Conservation (phyloP, 2,329 filamentous ascomycete species). For the Sporothrix pseudoabietina region DNA sequence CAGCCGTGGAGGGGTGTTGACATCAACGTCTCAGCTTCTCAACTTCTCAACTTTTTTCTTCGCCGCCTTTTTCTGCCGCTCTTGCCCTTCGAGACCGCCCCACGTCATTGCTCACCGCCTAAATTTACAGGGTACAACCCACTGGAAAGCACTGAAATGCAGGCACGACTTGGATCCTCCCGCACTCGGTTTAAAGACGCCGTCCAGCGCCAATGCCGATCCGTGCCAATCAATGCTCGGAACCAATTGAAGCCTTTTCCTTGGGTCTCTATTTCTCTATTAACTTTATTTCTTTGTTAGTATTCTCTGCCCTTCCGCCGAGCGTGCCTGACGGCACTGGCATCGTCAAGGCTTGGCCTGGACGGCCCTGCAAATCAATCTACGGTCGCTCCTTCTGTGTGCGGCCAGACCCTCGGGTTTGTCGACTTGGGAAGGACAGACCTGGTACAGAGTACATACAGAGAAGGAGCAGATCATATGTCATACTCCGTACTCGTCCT, state of each 20-base stretch:
- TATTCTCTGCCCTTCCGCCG: background rate
- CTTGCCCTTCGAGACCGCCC: background rate
- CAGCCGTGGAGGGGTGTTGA: background rate
- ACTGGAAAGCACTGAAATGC: background rate
- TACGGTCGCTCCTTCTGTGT: slow-evolving; percentile 7
- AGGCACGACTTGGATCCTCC: background rate
- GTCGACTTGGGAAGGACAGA: background rate
- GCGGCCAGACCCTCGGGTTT: background rate
- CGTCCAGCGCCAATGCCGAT: background rate
- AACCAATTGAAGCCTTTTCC: background rate
- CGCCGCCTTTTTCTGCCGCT: slow-evolving; percentile 24
- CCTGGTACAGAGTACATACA: background rate
- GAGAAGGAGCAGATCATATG: background rate
- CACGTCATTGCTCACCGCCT: background rate
- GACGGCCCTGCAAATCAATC: background rate
- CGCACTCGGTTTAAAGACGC: background rate
- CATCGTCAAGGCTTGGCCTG: background rate
- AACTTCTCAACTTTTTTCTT: slow-evolving; percentile 20
- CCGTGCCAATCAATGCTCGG: background rate
- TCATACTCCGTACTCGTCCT: no score
- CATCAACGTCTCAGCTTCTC: background rate
- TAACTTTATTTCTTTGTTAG: no score
- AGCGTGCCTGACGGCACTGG: background rate
- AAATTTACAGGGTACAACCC: background rate
- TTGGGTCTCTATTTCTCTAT: background rate